These are phyloP conservation scores for Sugiyamaella qingdaonensis DNA, from an alignment of 805 yeast genomes.

Conservation along the genomic window DNA sequence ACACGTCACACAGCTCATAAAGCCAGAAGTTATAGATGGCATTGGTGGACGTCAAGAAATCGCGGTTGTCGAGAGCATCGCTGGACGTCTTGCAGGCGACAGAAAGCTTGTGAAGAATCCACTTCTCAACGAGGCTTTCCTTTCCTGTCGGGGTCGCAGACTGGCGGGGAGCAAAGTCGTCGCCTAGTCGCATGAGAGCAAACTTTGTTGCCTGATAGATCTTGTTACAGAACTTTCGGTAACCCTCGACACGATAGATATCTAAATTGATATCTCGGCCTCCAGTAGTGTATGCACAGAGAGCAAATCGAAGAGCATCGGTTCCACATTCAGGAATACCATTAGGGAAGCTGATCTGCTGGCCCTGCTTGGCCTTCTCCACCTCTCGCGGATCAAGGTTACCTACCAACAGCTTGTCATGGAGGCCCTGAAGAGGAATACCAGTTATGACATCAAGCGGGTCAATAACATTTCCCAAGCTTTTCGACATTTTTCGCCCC, in stretches of 20 bases:
- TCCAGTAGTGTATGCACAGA: constrained; percentile 98
- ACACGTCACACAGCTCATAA: constrained; percentile 91
- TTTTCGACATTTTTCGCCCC: constrained; percentile 98
- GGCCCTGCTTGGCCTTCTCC: constrained; percentile 83
- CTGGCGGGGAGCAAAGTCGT: constrained; percentile 78
- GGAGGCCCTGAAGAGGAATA: constrained; percentile 72
- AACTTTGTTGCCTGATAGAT: constrained; percentile 98
- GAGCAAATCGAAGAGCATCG: constrained; percentile 95
- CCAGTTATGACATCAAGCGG: constrained; percentile 93
- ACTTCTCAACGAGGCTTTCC: constrained; percentile 89
- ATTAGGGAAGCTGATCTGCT: constrained; percentile 82
- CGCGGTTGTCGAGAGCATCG: constrained; percentile 72
- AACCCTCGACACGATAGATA: constrained; percentile 94
- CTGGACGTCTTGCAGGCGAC: constrained; percentile 61
- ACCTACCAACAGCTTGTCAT: constrained; percentile 71
- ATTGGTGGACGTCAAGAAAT: constrained; percentile 82
- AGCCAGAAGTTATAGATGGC: constrained; percentile 93
- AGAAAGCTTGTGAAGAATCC: constrained; percentile 88
- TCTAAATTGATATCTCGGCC: constrained; percentile 97
- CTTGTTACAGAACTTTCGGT: constrained; percentile 99
- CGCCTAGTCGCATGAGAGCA: constrained; percentile 88
- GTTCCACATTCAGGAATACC: constrained; percentile 99
- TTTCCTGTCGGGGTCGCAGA: constrained; percentile 58
- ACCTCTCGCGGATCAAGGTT: constrained; percentile 87
- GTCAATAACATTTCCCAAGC: constrained; percentile 94